Conservation (phyloP, 257 asterid species). For the Marsdenia floribunda region DNA sequence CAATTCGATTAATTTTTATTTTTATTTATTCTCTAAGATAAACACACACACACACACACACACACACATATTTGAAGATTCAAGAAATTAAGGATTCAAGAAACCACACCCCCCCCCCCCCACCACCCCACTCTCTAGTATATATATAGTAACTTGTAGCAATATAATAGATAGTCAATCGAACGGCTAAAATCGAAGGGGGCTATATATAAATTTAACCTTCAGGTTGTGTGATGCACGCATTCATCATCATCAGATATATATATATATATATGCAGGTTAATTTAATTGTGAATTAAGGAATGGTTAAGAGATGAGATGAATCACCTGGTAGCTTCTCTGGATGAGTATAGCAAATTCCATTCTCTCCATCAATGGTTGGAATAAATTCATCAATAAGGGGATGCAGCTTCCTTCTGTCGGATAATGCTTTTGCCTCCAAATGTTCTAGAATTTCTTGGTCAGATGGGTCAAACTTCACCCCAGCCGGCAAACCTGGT, state of each 20-base stretch:
- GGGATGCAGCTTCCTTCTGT: conserved; percentile 34
- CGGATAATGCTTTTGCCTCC: conserved; percentile 30
- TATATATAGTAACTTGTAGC: not conserved
- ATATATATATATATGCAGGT: not conserved
- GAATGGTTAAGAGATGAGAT: not conserved
- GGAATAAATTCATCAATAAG: conserved; percentile 44
- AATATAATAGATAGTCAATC: not conserved
- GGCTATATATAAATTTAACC: not conserved
- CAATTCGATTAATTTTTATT: no score
- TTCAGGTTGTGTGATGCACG: conserved; percentile 12
- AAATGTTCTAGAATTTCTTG: conserved; percentile 47
- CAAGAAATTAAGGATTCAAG: conserved; percentile 4
- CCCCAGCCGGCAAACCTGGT: conserved; percentile 49
- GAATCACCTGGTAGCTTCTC: conserved; percentile 43
- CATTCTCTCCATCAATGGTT: conserved; percentile 44
- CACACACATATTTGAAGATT: not conserved
- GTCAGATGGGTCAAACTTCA: conserved; percentile 53
- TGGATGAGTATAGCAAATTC: conserved; percentile 53
- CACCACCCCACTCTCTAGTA: not conserved
- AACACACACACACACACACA: no score
- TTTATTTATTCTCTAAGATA: no score
- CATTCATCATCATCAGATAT: not conserved
- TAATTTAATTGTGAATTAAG: not conserved
- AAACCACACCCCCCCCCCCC: not conserved
- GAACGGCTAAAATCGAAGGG: not conserved